Evolutionary conservation across 345 rosid species (phyloP).

Genomic region (Populus deltoides): DNA sequence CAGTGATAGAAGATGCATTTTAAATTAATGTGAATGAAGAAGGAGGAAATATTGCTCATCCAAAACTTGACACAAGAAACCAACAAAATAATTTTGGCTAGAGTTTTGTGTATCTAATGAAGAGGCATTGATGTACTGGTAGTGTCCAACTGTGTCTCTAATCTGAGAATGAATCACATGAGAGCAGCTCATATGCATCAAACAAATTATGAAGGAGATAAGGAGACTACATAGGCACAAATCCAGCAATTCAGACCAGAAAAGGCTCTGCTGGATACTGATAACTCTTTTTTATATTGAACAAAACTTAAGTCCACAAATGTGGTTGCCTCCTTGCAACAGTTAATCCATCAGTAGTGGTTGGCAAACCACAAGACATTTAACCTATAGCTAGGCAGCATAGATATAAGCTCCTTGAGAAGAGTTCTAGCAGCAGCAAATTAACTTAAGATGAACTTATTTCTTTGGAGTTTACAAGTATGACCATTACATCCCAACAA

Average conservation of each 20-base stretch:
- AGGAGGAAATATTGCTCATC: slow-evolving; percentile 3
- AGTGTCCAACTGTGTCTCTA: neutral
- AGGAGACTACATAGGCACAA: neutral
- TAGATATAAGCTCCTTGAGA: neutral
- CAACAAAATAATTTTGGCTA: neutral
- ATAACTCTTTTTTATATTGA: neutral
- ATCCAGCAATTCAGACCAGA: neutral
- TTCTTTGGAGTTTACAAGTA: neutral
- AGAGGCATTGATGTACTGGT: neutral
- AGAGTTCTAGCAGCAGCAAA: slow-evolving; percentile 1
- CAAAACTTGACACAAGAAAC: neutral
- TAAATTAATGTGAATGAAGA: neutral
- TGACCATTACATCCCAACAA: neutral
- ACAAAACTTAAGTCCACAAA: neutral
- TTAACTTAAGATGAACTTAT: neutral
- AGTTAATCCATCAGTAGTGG: neutral
- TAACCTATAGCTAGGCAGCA: neutral
- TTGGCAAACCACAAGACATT: neutral
- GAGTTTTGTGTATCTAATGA: neutral
- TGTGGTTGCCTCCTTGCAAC: neutral
- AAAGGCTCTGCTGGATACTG: neutral
- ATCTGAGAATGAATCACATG: neutral
- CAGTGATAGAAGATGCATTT: neutral
- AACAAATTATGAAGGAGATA: neutral
- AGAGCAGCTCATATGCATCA: neutral